phyloP scores from a whole-genome alignment of 2,329 filamentous ascomycete species.

The Penicillium freii region DNA sequence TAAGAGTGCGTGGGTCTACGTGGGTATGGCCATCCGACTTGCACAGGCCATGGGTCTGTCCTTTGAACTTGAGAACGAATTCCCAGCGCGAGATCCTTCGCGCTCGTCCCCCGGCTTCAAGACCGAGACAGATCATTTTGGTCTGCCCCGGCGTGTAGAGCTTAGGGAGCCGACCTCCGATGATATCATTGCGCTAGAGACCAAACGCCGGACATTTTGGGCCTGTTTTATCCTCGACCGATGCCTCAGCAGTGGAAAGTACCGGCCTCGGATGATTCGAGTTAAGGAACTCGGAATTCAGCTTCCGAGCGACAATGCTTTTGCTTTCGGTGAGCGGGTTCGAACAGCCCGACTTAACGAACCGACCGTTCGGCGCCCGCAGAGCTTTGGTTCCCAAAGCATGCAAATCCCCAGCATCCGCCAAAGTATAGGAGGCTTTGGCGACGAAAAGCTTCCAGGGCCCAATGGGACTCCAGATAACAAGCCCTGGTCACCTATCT shows the following conservation, averaged over 20 bases:
- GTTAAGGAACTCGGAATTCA: constrained; percentile 54
- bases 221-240: constrained; percentile 58
- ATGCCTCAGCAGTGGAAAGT: constrained; percentile 55
- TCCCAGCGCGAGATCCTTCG: constrained; percentile 46
- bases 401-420: constrained; percentile 45
- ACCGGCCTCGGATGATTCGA: constrained; percentile 54
- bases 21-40: constrained; percentile 47
- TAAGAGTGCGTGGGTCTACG: constrained; percentile 52
- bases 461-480: constrained; percentile 33
- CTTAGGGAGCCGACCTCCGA: constrained; percentile 43
- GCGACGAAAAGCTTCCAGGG: constrained; percentile 38
- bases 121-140: constrained; percentile 40
- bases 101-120: constrained; percentile 37
- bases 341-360: constrained; percentile 52
- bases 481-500: constrained; percentile 42
- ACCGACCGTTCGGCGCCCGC: constrained; percentile 37
- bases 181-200: constrained; percentile 54
- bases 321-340: constrained; percentile 55
- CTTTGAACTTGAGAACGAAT: constrained; percentile 49
- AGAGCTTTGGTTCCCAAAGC: constrained; percentile 43
- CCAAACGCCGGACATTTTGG: constrained; percentile 57
- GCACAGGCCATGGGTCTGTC: constrained; percentile 48
- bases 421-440: constrained; percentile 39
- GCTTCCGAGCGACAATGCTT: constrained; percentile 56
- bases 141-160: constrained; percentile 34